These are phyloP conservation scores for Venustampulla echinocandica DNA, from an alignment of 495 filamentous ascomycete species.

Conservation along the genomic window DNA sequence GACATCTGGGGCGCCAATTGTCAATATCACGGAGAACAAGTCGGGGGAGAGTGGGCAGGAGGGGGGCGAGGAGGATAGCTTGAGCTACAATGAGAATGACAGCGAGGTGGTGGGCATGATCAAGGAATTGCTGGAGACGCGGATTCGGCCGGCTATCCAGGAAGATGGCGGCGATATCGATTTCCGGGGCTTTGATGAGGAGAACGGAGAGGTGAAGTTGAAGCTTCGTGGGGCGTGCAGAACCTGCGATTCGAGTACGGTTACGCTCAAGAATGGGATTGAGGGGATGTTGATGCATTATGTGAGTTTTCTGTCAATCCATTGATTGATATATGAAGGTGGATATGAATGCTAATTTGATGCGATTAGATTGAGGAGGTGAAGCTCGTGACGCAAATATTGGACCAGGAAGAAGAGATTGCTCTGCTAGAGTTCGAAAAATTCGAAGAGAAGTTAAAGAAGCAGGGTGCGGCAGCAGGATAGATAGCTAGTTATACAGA, in stretches of 20 bases:
- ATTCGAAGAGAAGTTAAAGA: conserved; percentile 89
- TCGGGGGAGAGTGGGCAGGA: conserved; percentile 45
- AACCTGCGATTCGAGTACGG: conserved; percentile 92
- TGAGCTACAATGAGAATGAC: conserved; percentile 76
- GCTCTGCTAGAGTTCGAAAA: conserved; percentile 84
- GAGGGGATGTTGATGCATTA: conserved; percentile 90
- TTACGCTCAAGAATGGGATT: conserved; percentile 92
- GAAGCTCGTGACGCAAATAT: conserved; percentile 79
- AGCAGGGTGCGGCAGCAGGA: too few species aligned
- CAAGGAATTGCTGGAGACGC: conserved; percentile 93
- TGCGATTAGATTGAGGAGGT: conserved; percentile 80
- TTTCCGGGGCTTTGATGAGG: conserved; percentile 76
- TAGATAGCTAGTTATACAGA: too few species aligned
- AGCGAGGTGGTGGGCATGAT: conserved; percentile 95
- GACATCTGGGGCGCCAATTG: conserved; percentile 71
- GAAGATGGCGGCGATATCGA: conserved; percentile 98
- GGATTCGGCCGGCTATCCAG: conserved; percentile 90
- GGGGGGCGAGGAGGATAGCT: conserved; percentile 53
- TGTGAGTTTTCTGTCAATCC: conserved; percentile 28
- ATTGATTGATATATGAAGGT: too few species aligned
- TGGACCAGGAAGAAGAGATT: conserved; percentile 89
- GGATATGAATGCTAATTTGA: conserved; percentile 6
- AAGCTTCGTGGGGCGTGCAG: conserved; percentile 90
- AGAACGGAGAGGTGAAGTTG: conserved; percentile 73
- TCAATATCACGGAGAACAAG: conserved; percentile 59